A percentile compares a stretch with the other conserved stretches of the same genome.
Conservation (phyloP, 1,284 basidiomycete genomes). For the Cutaneotrichosporon arboriforme region DNA sequence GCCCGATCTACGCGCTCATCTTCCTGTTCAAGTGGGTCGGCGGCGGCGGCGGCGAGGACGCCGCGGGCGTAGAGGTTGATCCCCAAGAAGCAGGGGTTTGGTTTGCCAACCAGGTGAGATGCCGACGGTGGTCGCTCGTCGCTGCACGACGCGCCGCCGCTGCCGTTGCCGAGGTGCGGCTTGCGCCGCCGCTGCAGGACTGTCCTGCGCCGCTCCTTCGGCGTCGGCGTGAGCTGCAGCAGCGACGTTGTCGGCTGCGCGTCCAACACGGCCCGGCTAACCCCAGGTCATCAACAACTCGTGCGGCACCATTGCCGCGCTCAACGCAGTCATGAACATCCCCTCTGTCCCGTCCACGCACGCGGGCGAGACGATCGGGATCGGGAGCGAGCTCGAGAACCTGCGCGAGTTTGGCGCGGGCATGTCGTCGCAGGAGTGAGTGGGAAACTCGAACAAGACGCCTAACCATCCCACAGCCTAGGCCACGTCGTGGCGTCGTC, state of each 20-base stretch:
- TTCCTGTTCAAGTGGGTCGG: slow-evolving; percentile 92
- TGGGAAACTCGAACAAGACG: background rate
- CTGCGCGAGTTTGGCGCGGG: slow-evolving; percentile 70
- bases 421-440: slow-evolving; percentile 66
- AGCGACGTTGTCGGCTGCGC: too few species aligned
- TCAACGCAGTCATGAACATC: slow-evolving; percentile 89
- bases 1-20: slow-evolving; percentile 78
- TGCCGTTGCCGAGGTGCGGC: background rate
- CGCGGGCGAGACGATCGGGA: slow-evolving; percentile 2
- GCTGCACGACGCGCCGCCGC: too few species aligned
- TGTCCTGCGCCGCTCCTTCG: too few species aligned
- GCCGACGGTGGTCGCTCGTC: too few species aligned
- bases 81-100: slow-evolving; percentile 70
- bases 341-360: background rate
- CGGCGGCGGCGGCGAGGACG: slow-evolving; percentile 46
- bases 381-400: slow-evolving; percentile 60
- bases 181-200: too few species aligned
- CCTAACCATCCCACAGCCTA: too few species aligned
- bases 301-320: slow-evolving; percentile 82
- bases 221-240: too few species aligned
- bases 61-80: slow-evolving; percentile 52
- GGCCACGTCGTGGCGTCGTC: slow-evolving; percentile 11
- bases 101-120: slow-evolving; percentile 74
- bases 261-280: background rate
- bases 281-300: slow-evolving; percentile 77